phyloP scores from a whole-genome alignment of 2,329 filamentous ascomycete genomes.

The Alternaria hordeiaustralica region DNA sequence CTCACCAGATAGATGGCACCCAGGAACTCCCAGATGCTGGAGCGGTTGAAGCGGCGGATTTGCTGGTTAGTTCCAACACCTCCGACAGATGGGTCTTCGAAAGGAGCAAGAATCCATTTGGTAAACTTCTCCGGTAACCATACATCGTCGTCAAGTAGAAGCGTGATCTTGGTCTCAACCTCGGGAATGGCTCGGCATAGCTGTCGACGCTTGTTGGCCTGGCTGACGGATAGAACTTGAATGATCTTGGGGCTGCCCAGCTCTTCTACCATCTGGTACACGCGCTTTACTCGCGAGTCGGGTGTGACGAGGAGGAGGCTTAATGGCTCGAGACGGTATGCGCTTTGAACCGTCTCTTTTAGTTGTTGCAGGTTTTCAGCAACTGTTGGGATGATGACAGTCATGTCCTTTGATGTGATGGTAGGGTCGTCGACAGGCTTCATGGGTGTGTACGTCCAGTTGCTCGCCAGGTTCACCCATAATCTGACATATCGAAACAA shows the following conservation, averaged over 20 bases:
- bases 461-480: slow-evolving; percentile 77
- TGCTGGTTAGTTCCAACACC: slow-evolving; percentile 93
- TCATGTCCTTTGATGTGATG: slow-evolving; percentile 82
- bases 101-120: slow-evolving; percentile 90
- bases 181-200: slow-evolving; percentile 89
- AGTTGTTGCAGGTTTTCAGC: slow-evolving; percentile 86
- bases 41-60: slow-evolving; percentile 71
- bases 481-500: slow-evolving; percentile 86
- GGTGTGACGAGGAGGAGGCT: slow-evolving; percentile 89
- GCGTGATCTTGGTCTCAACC: slow-evolving; percentile 81
- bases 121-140: slow-evolving; percentile 87
- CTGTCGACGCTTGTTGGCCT: slow-evolving; percentile 94
- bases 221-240: slow-evolving; percentile 75
- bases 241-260: slow-evolving; percentile 63
- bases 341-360: slow-evolving; percentile 79
- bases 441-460: slow-evolving; percentile 84
- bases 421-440: slow-evolving; percentile 81
- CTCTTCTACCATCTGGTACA: slow-evolving; percentile 64
- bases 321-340: slow-evolving; percentile 71
- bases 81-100: slow-evolving; percentile 82
- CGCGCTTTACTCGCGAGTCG: slow-evolving; percentile 73
- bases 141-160: slow-evolving; percentile 96
- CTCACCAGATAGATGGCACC: slow-evolving; percentile 91
- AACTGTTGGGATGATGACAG: slow-evolving; percentile 91
- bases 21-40: slow-evolving; percentile 82